phyloP scores from a whole-genome alignment of 106 monocot species.

The Chionographis japonica region DNA sequence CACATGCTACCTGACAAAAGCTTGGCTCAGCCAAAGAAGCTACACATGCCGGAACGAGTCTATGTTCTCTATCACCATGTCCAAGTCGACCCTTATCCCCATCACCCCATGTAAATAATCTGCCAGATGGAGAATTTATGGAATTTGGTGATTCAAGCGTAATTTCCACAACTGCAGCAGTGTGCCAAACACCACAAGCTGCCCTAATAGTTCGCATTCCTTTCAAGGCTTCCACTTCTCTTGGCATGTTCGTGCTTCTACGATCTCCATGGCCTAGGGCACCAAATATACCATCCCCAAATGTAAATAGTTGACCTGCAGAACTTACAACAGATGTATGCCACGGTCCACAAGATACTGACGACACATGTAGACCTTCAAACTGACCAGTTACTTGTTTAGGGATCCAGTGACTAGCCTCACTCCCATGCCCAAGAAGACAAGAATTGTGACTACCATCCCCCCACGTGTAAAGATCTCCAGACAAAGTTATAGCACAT shows the following conservation, averaged over 20 bases:
- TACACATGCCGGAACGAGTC: conserved; percentile 37
- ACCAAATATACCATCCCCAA: conserved; percentile 70
- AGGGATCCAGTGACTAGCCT: conserved; percentile 53
- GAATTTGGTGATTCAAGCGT: conserved; percentile 10
- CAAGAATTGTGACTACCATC: conserved; percentile 46
- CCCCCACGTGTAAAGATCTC: conserved; percentile 73
- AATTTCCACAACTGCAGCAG: conserved; percentile 44
- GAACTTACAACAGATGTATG: conserved; percentile 58
- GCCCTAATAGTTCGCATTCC: conserved; percentile 41
- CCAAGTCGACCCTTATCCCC: conserved; percentile 53
- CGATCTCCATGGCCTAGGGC: conserved; percentile 61
- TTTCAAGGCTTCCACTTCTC: conserved; percentile 48
- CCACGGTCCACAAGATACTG: conserved; percentile 62
- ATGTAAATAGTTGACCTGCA: conserved; percentile 50
- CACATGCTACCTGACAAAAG: conserved; percentile 59
- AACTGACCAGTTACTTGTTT: conserved; percentile 31
- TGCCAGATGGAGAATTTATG: conserved; percentile 25
- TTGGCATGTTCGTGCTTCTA: conserved; percentile 25
- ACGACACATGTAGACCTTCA: conserved; percentile 45
- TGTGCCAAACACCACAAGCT: conserved; percentile 68
- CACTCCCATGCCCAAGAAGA: conserved; percentile 54
- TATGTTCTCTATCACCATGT: conserved; percentile 40
- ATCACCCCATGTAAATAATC: conserved; percentile 55
- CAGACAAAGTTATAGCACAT: conserved; percentile 66
- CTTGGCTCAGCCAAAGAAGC: conserved; percentile 29